Percentiles rank a stretch among this genome's conserved stretches.
phyloP scores from a whole-genome alignment of 306 rosid species.

The Albizia julibrissin region DNA sequence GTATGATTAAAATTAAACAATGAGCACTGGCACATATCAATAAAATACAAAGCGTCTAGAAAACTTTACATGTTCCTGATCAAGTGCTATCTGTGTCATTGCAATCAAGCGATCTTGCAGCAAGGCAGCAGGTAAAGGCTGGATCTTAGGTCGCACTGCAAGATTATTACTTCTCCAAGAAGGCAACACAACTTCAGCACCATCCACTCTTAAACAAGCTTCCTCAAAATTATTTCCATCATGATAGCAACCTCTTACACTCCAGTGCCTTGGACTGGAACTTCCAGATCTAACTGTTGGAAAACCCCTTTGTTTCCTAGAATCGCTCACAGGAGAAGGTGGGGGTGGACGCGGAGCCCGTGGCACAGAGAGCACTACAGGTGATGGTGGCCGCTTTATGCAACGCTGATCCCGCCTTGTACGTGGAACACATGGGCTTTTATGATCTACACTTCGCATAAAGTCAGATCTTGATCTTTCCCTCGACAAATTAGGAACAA shows the following conservation, averaged over 20 bases:
- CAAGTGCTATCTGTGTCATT: slow-evolving; percentile 62
- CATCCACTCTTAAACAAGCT: slow-evolving; percentile 59
- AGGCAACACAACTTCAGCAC: slow-evolving; percentile 78
- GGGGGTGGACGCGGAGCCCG: slow-evolving; percentile 67
- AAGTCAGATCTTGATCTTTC: slow-evolving; percentile 67
- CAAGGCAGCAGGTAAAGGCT: slow-evolving; percentile 62
- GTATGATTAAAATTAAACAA: slow-evolving; percentile 29
- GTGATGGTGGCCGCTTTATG: slow-evolving; percentile 69
- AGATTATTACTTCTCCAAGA: slow-evolving; percentile 61
- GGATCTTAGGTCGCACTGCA: slow-evolving; percentile 54
- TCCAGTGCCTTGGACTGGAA: slow-evolving; percentile 81
- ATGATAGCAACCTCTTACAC: slow-evolving; percentile 67
- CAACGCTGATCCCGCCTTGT: slow-evolving; percentile 59
- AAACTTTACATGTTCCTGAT: slow-evolving; percentile 64
- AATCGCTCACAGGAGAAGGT: slow-evolving; percentile 63
- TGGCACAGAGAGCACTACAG: slow-evolving; percentile 68
- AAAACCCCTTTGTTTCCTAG: slow-evolving; percentile 67
- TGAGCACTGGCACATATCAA: not conserved
- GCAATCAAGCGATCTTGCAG: slow-evolving; percentile 65
- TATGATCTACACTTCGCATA: slow-evolving; percentile 52
- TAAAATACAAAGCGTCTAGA: not conserved
- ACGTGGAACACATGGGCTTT: slow-evolving; percentile 67
- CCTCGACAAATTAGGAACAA: slow-evolving; percentile 55
- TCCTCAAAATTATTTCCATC: slow-evolving; percentile 70
- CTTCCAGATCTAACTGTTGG: slow-evolving; percentile 77